Evolutionary conservation across 495 filamentous ascomycete species (phyloP).

Genomic region (Penicillium cinerascens): DNA sequence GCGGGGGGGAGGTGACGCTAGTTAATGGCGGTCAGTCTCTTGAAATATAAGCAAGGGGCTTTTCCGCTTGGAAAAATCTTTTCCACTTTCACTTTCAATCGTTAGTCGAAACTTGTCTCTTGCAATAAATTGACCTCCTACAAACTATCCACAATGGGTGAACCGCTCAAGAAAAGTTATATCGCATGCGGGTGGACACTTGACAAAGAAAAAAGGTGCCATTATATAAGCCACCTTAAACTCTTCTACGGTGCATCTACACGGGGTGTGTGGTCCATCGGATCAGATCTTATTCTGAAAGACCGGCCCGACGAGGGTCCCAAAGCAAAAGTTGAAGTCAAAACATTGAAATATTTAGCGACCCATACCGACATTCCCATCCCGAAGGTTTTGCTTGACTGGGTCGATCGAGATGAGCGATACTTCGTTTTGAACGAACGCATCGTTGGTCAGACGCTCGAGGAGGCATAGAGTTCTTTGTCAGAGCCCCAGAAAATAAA

Average conservation of each 20-base stretch:
- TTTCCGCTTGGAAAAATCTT: background rate
- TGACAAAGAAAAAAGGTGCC: conserved; percentile 4
- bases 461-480: conserved; percentile 30
- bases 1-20: background rate
- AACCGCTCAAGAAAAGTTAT: conserved; percentile 1
- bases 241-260: conserved; percentile 25
- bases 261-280: conserved; percentile 29
- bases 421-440: conserved; percentile 33
- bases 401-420: conserved; percentile 27
- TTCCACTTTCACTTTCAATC: background rate
- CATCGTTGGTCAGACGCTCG: conserved; percentile 26
- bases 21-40: background rate
- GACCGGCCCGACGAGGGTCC: conserved; percentile 27
- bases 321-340: conserved; percentile 26
- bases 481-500: conserved; percentile 22
- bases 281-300: conserved; percentile 34
- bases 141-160: conserved; percentile 2
- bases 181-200: conserved; percentile 11
- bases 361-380: conserved; percentile 24
- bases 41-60: background rate
- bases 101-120: background rate
- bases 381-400: conserved; percentile 29
- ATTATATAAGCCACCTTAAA: conserved; percentile 18
- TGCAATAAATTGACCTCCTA: background rate
- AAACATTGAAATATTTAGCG: conserved; percentile 19